Evolutionary conservation across 768 basidiomycete genomes (phyloP).

Genomic region (Xerocomus spinulosus): DNA sequence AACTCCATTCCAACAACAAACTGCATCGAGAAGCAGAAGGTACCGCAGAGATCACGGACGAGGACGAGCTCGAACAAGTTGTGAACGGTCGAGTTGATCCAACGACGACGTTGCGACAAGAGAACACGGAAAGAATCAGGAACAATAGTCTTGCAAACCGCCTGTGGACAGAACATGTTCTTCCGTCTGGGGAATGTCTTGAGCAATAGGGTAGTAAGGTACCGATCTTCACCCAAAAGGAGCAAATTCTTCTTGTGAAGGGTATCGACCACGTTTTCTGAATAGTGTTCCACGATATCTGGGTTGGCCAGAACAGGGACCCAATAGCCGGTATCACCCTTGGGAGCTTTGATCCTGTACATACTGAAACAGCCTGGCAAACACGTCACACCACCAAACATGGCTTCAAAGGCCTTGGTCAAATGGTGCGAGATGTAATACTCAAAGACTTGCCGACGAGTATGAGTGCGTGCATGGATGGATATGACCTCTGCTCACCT

Average conservation of each 20-base stretch:
- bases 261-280: slow-evolving; percentile 98
- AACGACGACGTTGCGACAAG: slow-evolving; percentile 93
- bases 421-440: slow-evolving; percentile 99
- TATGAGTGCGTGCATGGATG: slow-evolving; percentile 7
- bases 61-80: slow-evolving; percentile 93
- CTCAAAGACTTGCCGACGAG: slow-evolving; percentile 78
- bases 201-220: slow-evolving; percentile 93
- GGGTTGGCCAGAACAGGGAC: slow-evolving; percentile 98
- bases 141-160: slow-evolving; percentile 97
- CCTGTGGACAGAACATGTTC: slow-evolving; percentile 98
- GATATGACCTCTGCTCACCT: slow-evolving; percentile 51
- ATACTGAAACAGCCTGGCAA: slow-evolving; percentile 99
- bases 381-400: slow-evolving; percentile 99
- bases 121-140: slow-evolving; percentile 94
- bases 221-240: slow-evolving; percentile 97
- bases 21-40: slow-evolving; percentile 99
- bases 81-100: slow-evolving; percentile 99
- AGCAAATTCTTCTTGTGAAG: slow-evolving; percentile 99
- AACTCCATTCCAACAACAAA: slow-evolving; percentile 99
- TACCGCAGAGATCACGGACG: slow-evolving; percentile 97
- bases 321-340: slow-evolving; percentile 94
- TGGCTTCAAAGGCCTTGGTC: slow-evolving; percentile 98
- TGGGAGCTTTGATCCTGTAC: slow-evolving; percentile 99
- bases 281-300: slow-evolving; percentile 97
- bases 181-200: slow-evolving; percentile 99